phyloP scores from a whole-genome alignment of 2,329 filamentous ascomycete species.

The Sporothrix pallida region DNA sequence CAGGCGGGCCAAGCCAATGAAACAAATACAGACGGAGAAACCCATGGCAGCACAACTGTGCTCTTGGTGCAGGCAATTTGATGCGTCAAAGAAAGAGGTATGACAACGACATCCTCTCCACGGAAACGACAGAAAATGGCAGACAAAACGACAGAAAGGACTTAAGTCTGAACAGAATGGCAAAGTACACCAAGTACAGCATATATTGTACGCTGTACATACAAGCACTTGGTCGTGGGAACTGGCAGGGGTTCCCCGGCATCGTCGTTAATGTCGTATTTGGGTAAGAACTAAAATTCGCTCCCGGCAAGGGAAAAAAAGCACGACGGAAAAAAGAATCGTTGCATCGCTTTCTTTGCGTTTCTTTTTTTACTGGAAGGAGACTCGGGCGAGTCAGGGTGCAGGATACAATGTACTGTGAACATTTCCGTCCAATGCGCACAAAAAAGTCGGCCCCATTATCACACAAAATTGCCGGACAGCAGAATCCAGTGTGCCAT shows the following conservation, averaged over 20 bases:
- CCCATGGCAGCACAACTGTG: not conserved
- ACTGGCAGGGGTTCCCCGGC: not conserved
- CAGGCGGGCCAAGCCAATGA: not conserved
- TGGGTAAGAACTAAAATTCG: not conserved
- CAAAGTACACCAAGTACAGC: too few species aligned
- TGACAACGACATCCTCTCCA: too few species aligned
- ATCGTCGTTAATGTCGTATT: not conserved
- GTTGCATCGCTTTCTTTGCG: not conserved
- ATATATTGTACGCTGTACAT: too few species aligned
- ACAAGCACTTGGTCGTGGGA: too few species aligned
- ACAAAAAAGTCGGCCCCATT: not conserved
- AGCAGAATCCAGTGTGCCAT: not conserved
- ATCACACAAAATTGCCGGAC: not conserved
- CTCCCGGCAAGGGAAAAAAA: not conserved
- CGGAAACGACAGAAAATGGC: too few species aligned
- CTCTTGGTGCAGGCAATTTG: not conserved
- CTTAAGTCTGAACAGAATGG: too few species aligned
- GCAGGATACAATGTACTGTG: too few species aligned
- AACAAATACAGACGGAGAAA: not conserved
- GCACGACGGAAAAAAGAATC: not conserved
- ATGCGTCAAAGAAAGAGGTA: not conserved
- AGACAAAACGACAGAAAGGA: too few species aligned
- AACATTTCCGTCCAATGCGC: not conserved
- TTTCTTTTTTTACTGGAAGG: not conserved
- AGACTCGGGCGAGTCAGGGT: not conserved